phyloP scores from a whole-genome alignment of 495 filamentous ascomycete genomes.

The Endocarpon pusillum region DNA sequence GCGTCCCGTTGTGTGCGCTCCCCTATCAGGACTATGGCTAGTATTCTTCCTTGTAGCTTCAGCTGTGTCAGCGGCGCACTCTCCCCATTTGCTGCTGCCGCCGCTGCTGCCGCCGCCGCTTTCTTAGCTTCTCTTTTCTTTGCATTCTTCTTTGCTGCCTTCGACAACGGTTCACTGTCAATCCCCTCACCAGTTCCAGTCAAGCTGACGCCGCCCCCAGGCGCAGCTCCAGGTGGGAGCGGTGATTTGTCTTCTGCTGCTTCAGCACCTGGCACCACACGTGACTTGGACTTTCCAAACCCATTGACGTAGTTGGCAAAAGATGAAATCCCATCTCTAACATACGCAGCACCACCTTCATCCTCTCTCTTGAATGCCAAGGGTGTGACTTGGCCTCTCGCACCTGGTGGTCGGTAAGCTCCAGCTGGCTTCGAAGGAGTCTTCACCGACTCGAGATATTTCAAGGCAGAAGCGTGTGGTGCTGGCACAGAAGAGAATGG shows the following conservation, averaged over 20 bases:
- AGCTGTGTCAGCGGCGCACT: constrained; percentile 17
- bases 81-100: constrained; percentile 39
- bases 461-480: constrained; percentile 69
- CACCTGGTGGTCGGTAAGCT: constrained; percentile 92
- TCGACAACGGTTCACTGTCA: constrained; percentile 57
- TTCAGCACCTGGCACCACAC: constrained; percentile 68
- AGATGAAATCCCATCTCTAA: constrained; percentile 57
- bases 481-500: constrained; percentile 60
- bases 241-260: constrained; percentile 31
- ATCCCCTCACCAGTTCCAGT: constrained; percentile 29
- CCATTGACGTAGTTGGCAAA: constrained; percentile 42
- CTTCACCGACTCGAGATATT: constrained; percentile 70
- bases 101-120: constrained; percentile 56
- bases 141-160: constrained; percentile 90
- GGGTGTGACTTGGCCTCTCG: constrained; percentile 72
- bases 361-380: constrained; percentile 96
- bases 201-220: constrained; percentile 52
- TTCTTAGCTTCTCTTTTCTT: constrained; percentile 98
- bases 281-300: constrained; percentile 54
- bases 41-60: constrained; percentile 1
- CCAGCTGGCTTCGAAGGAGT: constrained; percentile 88
- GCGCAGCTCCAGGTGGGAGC: constrained; percentile 47
- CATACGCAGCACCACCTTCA: constrained; percentile 80
- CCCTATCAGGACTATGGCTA: constrained; percentile 44
- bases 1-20: constrained; percentile 27